Evolutionary conservation across 1,284 basidiomycete genomes (phyloP), one percentile per base, ranked within the genome.

Genomic region (Bothia castanella): DNA sequence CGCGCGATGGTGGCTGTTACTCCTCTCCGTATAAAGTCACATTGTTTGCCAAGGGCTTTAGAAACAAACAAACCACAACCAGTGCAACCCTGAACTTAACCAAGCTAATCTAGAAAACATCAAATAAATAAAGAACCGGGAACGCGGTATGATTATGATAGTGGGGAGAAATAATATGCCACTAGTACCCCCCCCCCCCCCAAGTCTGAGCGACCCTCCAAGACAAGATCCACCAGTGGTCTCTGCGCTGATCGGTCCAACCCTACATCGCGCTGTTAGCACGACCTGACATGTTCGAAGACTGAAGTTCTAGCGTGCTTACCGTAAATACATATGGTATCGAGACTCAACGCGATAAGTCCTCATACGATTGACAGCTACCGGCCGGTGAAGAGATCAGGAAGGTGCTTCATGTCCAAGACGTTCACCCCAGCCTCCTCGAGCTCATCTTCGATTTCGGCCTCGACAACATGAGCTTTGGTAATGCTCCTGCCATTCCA

Each of bases 381-480:
- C 17, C 79, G 72, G 59, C 77, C 72, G 45, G 73, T 73, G 60
- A 85, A 86, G 42, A 85, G 71, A 23, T 72, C 73, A 12, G 73
- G 73, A 19, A 84, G 59, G 61, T 83, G 79, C 61, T 76, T 75
- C 82, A 85, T 83, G 30, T 83, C 81, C 50, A 87, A 65, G 37
- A 86, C 43, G 61, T 74, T 70, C 17, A 82, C 84, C 9, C 83
- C 84, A 9, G 78, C 77, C 58, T 83, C 80, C 64, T 84, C 80
- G 27, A 87, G 66, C 69, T 85, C 79, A 8, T 66, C 74, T 66
- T 79, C 77, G 23, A 86, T 78, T 47, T 68, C 69, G 17, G 59
- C 60, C 21, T 63, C 62, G 34, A 66, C 34, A 23, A 42, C 41
- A 34, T 51, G 47, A 17, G 83, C 81, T 0, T 71, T 64, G 0